Evolutionary conservation across 2,329 filamentous ascomycete genomes (phyloP).

Genomic region (Colletotrichum lupini): DNA sequence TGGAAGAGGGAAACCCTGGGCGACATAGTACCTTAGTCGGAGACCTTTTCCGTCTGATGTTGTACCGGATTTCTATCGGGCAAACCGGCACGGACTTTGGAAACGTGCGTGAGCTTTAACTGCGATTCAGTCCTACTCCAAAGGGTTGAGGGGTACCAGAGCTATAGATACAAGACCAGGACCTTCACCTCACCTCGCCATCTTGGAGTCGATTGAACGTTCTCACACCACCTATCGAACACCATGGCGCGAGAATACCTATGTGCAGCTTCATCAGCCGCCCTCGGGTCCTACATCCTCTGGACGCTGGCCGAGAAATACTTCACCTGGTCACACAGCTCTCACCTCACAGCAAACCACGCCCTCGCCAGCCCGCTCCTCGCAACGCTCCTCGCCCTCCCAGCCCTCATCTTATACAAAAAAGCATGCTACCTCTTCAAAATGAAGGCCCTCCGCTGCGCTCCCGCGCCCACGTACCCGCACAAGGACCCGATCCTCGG

Average conservation of each 20-base stretch:
- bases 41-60: background rate
- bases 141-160: background rate
- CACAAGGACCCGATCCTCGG: constrained; percentile 67
- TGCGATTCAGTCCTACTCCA: background rate
- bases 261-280: constrained; percentile 13
- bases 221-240: background rate
- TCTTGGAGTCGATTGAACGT: background rate
- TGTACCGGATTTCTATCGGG: background rate
- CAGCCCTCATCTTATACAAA: constrained; percentile 30
- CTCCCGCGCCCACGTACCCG: constrained; percentile 55
- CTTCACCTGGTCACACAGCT: background rate
- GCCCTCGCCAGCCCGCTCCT: background rate
- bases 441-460: constrained; percentile 56
- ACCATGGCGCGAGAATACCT: constrained; percentile 27
- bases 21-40: background rate
- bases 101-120: background rate
- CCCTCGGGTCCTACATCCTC: constrained; percentile 20
- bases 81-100: background rate
- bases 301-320: constrained; percentile 22
- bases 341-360: background rate
- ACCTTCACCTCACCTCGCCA: background rate
- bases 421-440: constrained; percentile 38
- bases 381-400: constrained; percentile 24
- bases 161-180: background rate
- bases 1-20: background rate